These are phyloP conservation scores for Penicillium bialowiezense DNA, from an alignment of 495 filamentous ascomycete genomes.

Conservation along the genomic window DNA sequence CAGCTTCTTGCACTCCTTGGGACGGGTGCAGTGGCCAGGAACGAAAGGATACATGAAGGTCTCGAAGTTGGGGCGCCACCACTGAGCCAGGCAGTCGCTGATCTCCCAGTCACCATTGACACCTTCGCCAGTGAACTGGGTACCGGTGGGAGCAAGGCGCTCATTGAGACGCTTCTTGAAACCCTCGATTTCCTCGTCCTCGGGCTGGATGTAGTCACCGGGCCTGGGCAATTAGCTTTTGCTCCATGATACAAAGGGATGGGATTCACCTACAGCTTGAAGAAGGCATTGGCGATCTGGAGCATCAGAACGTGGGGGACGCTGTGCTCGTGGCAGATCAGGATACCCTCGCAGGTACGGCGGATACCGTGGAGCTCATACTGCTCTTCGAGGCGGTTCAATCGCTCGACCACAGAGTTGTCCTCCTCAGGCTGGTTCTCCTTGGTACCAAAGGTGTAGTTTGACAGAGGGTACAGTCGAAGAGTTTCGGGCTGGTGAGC, in stretches of 20 bases:
- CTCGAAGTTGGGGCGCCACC: slow-evolving; percentile 99
- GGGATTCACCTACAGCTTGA: slow-evolving; percentile 71
- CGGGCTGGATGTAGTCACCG: slow-evolving; percentile 88
- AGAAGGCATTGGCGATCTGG: slow-evolving; percentile 98
- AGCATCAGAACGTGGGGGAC: slow-evolving; percentile 98
- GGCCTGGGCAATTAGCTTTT: slow-evolving; percentile 49
- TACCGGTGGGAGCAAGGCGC: slow-evolving; percentile 85
- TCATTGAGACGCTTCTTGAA: slow-evolving; percentile 93
- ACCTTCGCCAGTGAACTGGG: slow-evolving; percentile 80
- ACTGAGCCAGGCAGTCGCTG: slow-evolving; percentile 90
- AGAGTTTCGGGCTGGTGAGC: slow-evolving; percentile 87
- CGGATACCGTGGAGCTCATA: slow-evolving; percentile 92
- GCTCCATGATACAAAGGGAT: not conserved
- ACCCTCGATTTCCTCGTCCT: slow-evolving; percentile 87
- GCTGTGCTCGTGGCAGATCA: slow-evolving; percentile 98
- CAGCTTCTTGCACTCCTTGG: slow-evolving; percentile 99
- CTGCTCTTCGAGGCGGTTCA: slow-evolving; percentile 91
- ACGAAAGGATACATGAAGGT: slow-evolving; percentile 99
- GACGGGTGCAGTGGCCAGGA: slow-evolving; percentile 89
- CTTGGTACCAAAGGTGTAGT: slow-evolving; percentile 98
- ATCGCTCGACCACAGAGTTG: slow-evolving; percentile 85
- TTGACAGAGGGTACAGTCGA: slow-evolving; percentile 90
- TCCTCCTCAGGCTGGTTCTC: slow-evolving; percentile 98
- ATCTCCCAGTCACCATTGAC: slow-evolving; percentile 90
- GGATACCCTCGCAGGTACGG: slow-evolving; percentile 90